phyloP scores from a whole-genome alignment of 2,329 filamentous ascomycete genomes.

The Colletotrichum musae region DNA sequence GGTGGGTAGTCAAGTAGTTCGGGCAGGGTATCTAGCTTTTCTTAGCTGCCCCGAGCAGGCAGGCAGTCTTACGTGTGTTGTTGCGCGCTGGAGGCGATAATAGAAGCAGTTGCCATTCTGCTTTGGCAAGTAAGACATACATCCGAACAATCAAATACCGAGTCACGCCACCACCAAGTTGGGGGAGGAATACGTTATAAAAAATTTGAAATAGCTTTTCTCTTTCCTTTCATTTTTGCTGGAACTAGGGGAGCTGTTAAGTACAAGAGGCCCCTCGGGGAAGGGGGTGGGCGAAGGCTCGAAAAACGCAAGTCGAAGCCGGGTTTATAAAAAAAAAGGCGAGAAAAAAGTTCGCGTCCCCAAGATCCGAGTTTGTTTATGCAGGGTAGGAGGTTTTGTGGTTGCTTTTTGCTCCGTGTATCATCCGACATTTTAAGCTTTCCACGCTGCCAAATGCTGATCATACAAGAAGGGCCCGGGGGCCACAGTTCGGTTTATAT shows the following conservation, averaged over 20 bases:
- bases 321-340: conserved; percentile 17
- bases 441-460: not conserved
- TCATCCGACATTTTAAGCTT: not conserved
- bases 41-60: not conserved
- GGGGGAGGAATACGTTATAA: not conserved
- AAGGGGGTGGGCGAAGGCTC: conserved; percentile 10
- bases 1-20: not conserved
- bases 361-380: conserved; percentile 33
- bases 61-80: too few relatives aligned
- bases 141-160: not conserved
- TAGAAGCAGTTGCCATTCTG: too few relatives aligned
- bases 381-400: conserved; percentile 22
- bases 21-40: not conserved
- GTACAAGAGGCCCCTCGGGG: conserved; percentile 36
- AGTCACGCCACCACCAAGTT: not conserved
- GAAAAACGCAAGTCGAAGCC: conserved; percentile 35
- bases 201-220: conserved; percentile 22
- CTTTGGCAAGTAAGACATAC: not conserved
- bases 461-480: not conserved
- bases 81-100: too few relatives aligned
- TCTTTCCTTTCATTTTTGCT: conserved; percentile 34
- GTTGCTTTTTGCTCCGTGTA: conserved; percentile 17
- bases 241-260: conserved; percentile 34
- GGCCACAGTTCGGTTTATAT: not conserved
- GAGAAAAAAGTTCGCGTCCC: conserved; percentile 19